Base-by-base conservation (phyloP, 228 moss, liverwort and hornwort genomes). In the Sphagnum magellanicum region DNA sequence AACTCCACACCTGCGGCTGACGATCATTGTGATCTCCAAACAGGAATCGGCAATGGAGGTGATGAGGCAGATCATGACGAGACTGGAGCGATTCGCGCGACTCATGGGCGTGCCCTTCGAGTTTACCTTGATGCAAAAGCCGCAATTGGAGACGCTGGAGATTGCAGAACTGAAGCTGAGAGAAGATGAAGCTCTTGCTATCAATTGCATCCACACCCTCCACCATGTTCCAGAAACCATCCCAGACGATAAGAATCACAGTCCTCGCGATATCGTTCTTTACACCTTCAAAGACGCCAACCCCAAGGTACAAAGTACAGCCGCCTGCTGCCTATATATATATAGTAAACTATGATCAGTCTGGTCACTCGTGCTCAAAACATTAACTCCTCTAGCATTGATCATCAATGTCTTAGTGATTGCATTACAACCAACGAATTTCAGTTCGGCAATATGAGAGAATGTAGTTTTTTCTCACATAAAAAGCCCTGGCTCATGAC, bases 1-100 rank as follows among this genome's bases (percentile, higher is more conserved):
- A 0, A 75, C 76, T 11, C 82, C 82, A 9, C 75, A 79, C 32
- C 72, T 83, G 10, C 79, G 76, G 61, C 78, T 76, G 46, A 78
- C 73, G 4, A 76, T 69, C 53, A 63, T 76, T 46, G 65, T 72
- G 17, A 72, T 76, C 12, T 72, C 76, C 60, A 60, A 69, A 61
- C 75, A 80, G 53, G 73, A 65, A 1, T 78, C 73, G 0, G 73
- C 73, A 9, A 70, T 74, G 68, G 66, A 70, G 60, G 78, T 78
- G 13, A 73, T 78, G 70, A 78, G 63, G 48, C 73, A 78, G 69
- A 73, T 78, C 50, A 70, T 68, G 51, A 63, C 65, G 4, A 76
- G 75, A 69, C 73, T 75, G 72, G 75, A 80, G 59, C 72, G 51
- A 50, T 76, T 72, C 14, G 80, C 72, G 15, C 68, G 65, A 63